These are phyloP conservation scores for Colletotrichum kahawae DNA, from an alignment of 2,329 filamentous ascomycete species.

Conservation along the genomic window DNA sequence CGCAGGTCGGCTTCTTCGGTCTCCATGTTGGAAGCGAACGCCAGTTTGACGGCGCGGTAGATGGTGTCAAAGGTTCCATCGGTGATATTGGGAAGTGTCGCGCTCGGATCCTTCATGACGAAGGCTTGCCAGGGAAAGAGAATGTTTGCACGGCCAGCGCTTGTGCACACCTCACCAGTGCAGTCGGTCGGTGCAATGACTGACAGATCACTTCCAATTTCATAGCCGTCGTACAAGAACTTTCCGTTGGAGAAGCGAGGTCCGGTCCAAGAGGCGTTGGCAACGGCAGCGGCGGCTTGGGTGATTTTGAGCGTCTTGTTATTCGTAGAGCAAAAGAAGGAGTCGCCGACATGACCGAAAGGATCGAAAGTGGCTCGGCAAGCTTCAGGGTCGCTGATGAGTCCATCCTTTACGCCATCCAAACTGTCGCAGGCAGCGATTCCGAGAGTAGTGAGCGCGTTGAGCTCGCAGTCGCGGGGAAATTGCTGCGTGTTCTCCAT, in stretches of 20 bases:
- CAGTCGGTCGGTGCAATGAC: not conserved
- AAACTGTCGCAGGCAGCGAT: not conserved
- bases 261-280: not conserved
- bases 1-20: slow-evolving; percentile 29
- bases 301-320: not conserved
- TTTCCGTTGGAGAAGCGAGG: not conserved
- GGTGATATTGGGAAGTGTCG: not conserved
- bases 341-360: not conserved
- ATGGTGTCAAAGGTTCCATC: not conserved
- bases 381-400: not conserved
- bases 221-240: not conserved
- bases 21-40: not conserved
- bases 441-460: slow-evolving; percentile 26
- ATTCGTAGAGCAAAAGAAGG: slow-evolving; percentile 19
- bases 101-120: not conserved
- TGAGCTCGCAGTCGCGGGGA: slow-evolving; percentile 28
- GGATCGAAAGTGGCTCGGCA: slow-evolving; percentile 26
- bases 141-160: not conserved
- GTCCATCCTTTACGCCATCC: slow-evolving; percentile 1
- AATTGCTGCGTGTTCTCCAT: not conserved
- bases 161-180: not conserved
- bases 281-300: not conserved
- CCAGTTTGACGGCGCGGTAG: not conserved
- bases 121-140: not conserved
- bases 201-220: not conserved